Evolutionary conservation across 306 rosid species (phyloP).

Genomic region (Heteromeles arbutifolia): DNA sequence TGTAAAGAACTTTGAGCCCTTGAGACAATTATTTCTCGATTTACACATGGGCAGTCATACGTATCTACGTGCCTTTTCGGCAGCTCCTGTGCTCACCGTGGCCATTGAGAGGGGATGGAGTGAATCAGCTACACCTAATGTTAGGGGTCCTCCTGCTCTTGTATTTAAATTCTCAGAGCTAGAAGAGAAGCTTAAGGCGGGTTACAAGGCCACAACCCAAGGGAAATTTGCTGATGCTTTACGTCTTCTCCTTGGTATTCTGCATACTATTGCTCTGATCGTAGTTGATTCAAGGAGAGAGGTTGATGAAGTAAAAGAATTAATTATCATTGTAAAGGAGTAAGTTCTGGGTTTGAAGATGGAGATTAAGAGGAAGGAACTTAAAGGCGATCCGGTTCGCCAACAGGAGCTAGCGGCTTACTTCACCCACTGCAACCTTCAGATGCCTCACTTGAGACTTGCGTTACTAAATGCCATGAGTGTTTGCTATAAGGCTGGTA

Average conservation of each 20-base stretch:
- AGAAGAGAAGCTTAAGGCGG: slow-evolving; percentile 80
- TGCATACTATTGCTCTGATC: slow-evolving; percentile 65
- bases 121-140: slow-evolving; percentile 71
- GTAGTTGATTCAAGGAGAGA: slow-evolving; percentile 85
- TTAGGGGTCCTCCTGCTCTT: slow-evolving; percentile 66
- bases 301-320: slow-evolving; percentile 82
- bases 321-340: slow-evolving; percentile 69
- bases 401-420: slow-evolving; percentile 90
- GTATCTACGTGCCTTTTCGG: slow-evolving; percentile 58
- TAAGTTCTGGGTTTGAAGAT: slow-evolving; percentile 68
- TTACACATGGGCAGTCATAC: slow-evolving; percentile 58
- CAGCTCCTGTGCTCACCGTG: slow-evolving; percentile 61
- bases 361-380: slow-evolving; percentile 76
- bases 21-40: slow-evolving; percentile 62
- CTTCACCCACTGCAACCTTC: slow-evolving; percentile 87
- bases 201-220: slow-evolving; percentile 69
- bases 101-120: slow-evolving; percentile 83
- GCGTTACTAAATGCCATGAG: slow-evolving; percentile 75
- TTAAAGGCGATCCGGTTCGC: slow-evolving; percentile 51
- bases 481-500: slow-evolving; percentile 70
- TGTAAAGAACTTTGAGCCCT: slow-evolving; percentile 53
- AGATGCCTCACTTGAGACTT: slow-evolving; percentile 76
- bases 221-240: slow-evolving; percentile 75
- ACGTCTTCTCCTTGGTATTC: slow-evolving; percentile 43
- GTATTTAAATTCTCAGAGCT: slow-evolving; percentile 55